Evolutionary conservation across 139 green algal species (phyloP).

Genomic region (Zygnema cylindricum): DNA sequence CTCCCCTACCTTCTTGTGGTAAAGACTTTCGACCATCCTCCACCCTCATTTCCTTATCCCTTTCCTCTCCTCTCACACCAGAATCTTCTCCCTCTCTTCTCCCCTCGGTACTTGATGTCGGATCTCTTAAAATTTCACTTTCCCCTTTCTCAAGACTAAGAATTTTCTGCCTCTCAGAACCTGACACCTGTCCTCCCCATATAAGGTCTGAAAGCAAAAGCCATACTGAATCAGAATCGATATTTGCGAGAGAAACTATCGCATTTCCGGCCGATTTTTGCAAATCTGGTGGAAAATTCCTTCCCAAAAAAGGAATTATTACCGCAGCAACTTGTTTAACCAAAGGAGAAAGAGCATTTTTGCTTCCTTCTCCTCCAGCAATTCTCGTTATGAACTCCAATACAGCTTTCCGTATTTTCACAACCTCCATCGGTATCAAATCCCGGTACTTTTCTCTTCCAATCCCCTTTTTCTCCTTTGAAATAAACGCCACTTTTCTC

Average conservation of each 20-base stretch:
- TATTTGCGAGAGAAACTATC: not conserved
- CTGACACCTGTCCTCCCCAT: not conserved
- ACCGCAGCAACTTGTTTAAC: not conserved
- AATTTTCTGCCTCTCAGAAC: no score
- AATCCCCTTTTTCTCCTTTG: no score
- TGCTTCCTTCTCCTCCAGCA: not conserved
- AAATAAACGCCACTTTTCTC: no score
- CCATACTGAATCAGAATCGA: conserved; percentile 16
- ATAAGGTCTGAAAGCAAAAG: not conserved
- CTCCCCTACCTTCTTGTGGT: not conserved
- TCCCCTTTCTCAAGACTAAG: not conserved
- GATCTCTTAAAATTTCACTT: not conserved
- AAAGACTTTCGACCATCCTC: not conserved
- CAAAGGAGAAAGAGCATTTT: not conserved
- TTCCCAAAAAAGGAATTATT: not conserved
- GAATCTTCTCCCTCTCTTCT: not conserved
- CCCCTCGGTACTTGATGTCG: not conserved
- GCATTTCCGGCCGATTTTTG: not conserved
- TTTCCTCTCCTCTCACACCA: not conserved
- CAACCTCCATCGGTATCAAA: not conserved
- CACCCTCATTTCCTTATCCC: not conserved
- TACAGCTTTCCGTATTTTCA: not conserved
- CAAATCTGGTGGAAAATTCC: not conserved
- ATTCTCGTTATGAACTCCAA: conserved; percentile 1
- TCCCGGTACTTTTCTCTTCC: not conserved